phyloP scores from a whole-genome alignment of 345 rosid genomes.

The Gossypium mustelinum region DNA sequence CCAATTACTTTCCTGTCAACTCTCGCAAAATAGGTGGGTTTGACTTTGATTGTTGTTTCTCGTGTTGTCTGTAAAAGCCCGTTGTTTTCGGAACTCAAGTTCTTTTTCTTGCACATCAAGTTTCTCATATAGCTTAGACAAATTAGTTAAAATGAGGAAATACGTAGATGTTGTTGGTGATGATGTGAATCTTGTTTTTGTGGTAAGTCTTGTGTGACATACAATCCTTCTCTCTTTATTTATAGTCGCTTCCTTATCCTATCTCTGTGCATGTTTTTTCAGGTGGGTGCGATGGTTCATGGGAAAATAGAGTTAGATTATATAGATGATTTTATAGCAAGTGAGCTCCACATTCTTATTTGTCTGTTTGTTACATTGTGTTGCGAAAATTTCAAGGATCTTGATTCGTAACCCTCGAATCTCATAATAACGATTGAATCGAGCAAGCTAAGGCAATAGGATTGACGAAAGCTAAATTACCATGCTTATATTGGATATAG shows the following conservation, averaged over 20 bases:
- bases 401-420: not conserved
- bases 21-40: slow-evolving; percentile 63
- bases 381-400: not conserved
- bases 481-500: not conserved
- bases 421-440: not conserved
- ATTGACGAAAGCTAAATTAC: not conserved
- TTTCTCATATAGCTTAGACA: slow-evolving; percentile 73
- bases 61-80: not conserved
- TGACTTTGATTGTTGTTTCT: not conserved
- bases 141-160: slow-evolving; percentile 56
- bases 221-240: not conserved
- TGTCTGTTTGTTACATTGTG: not conserved
- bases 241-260: slow-evolving; percentile 1
- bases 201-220: slow-evolving; percentile 48
- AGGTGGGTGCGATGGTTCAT: slow-evolving; percentile 95
- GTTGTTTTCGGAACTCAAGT: not conserved
- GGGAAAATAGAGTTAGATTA: slow-evolving; percentile 63
- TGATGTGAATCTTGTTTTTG: slow-evolving; percentile 70
- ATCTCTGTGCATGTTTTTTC: slow-evolving; percentile 13
- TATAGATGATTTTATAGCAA: slow-evolving; percentile 55
- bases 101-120: slow-evolving; percentile 40
- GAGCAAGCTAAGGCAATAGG: not conserved
- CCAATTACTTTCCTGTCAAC: slow-evolving; percentile 56
- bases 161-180: slow-evolving; percentile 46
- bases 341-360: slow-evolving; percentile 29